A percentile compares a stretch with the other conserved stretches of the same genome.
These are phyloP conservation scores for Rubroboletus pulcherrimus DNA, from an alignment of 768 basidiomycete genomes.

Conservation along the genomic window DNA sequence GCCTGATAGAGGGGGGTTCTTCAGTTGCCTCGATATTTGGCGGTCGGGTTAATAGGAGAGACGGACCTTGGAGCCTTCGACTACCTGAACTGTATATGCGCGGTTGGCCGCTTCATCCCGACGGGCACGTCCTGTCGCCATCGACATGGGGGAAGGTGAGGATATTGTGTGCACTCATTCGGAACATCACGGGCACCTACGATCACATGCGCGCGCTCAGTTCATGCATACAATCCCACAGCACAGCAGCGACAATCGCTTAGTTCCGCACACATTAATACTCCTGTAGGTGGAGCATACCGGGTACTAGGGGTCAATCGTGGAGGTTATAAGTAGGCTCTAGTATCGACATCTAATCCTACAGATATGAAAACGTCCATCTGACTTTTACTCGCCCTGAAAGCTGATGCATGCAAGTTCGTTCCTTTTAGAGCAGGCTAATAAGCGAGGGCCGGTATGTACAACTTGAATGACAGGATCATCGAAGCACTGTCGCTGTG, in stretches of 20 bases:
- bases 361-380: background rate
- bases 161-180: background rate
- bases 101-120: slow-evolving; percentile 52
- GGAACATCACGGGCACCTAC: background rate
- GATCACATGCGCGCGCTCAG: background rate
- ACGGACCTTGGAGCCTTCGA: slow-evolving; percentile 54
- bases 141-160: slow-evolving; percentile 23
- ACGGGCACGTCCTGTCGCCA: slow-evolving; percentile 32
- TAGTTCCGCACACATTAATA: background rate
- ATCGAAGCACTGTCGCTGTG: slow-evolving; percentile 34
- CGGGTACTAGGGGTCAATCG: background rate
- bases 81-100: slow-evolving; percentile 58
- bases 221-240: background rate
- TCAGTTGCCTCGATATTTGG: background rate
- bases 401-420: slow-evolving; percentile 30
- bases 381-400: slow-evolving; percentile 13
- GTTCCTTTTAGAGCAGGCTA: slow-evolving; percentile 39
- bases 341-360: too few relatives aligned
- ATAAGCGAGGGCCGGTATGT: slow-evolving; percentile 30
- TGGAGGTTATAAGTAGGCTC: too few relatives aligned
- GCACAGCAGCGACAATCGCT: background rate
- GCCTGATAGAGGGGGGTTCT: slow-evolving; percentile 37
- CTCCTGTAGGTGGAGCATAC: background rate
- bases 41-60: background rate
- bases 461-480: slow-evolving; percentile 39